Percentiles rank a stretch among this genome's conserved stretches.
Conservation (phyloP, 257 asterid species). For the Sherardia arvensis region DNA sequence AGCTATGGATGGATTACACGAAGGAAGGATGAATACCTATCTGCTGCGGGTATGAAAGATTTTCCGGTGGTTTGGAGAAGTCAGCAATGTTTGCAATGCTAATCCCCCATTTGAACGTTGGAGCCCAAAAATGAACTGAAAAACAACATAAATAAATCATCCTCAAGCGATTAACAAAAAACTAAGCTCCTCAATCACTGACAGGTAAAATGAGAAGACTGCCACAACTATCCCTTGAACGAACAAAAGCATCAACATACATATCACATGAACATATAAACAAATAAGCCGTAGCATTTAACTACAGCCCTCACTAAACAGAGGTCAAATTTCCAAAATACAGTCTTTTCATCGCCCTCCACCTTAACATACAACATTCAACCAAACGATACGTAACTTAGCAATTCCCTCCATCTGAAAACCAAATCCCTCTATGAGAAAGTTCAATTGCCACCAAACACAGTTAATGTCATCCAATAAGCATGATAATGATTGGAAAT, state of each 20-base stretch:
- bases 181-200: background rate
- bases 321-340: background rate
- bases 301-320: background rate
- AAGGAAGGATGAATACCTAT: conserved; percentile 4
- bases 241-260: background rate
- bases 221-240: background rate
- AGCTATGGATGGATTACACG: background rate
- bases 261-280: background rate
- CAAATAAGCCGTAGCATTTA: background rate
- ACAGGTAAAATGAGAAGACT: background rate
- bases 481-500: background rate
- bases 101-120: conserved; percentile 24
- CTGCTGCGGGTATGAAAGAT: conserved; percentile 23
- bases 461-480: background rate
- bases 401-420: background rate
- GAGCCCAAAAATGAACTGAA: conserved; percentile 23
- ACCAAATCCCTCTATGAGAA: too few relatives aligned
- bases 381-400: background rate
- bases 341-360: background rate
- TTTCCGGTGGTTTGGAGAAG: conserved; percentile 23
- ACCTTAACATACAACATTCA: background rate
- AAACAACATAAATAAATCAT: conserved; percentile 5
- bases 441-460: background rate
- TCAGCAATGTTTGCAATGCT: conserved; percentile 20
- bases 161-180: background rate